A percentile compares a stretch with the other conserved stretches of the same genome.
Evolutionary conservation across 805 yeast species (phyloP).

Genomic region (Saccharomycopsis sp.): DNA sequence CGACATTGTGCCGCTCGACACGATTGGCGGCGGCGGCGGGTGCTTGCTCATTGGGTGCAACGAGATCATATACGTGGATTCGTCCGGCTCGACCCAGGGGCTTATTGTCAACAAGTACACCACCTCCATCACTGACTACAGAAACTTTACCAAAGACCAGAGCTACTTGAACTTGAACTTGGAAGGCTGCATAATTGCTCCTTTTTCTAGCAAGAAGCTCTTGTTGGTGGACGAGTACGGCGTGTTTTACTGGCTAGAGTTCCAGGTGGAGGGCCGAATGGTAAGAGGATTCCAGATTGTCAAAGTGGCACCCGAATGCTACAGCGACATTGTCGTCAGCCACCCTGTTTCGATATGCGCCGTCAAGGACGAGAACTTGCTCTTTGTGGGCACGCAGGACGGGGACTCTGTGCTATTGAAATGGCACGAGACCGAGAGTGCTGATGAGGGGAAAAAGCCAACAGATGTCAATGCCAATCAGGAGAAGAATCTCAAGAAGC

Average conservation of each 20-base stretch:
- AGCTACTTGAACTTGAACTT: slow-evolving; percentile 15
- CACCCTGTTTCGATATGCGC: slow-evolving; percentile 7
- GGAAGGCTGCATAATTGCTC: slow-evolving; percentile 15
- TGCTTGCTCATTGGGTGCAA: slow-evolving; percentile 63
- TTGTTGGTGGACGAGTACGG: slow-evolving; percentile 16
- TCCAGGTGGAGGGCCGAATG: slow-evolving; percentile 18
- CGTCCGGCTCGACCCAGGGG: slow-evolving; percentile 41
- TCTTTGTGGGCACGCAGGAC: slow-evolving; percentile 15
- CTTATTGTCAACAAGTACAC: slow-evolving; percentile 15
- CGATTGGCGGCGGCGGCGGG: slow-evolving; percentile 54
- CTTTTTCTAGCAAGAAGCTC: slow-evolving; percentile 5
- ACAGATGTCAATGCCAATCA: slow-evolving; percentile 14
- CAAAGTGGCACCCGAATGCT: slow-evolving; percentile 3
- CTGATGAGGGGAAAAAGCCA: slow-evolving; percentile 6
- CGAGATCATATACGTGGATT: slow-evolving; percentile 69
- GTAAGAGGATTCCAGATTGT: slow-evolving; percentile 14
- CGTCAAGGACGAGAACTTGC: slow-evolving; percentile 1
- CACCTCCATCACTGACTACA: slow-evolving; percentile 9
- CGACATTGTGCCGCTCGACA: slow-evolving; percentile 50
- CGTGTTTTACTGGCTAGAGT: slow-evolving; percentile 17
- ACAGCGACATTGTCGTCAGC: slow-evolving; percentile 1
- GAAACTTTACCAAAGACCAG: slow-evolving; percentile 17
- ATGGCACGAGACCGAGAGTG: slow-evolving; percentile 10
- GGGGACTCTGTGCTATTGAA: slow-evolving; percentile 16
- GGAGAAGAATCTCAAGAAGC: slow-evolving; percentile 7